Conservation (phyloP, 2,329 filamentous ascomycete species). For the Verticillium isaacii region DNA sequence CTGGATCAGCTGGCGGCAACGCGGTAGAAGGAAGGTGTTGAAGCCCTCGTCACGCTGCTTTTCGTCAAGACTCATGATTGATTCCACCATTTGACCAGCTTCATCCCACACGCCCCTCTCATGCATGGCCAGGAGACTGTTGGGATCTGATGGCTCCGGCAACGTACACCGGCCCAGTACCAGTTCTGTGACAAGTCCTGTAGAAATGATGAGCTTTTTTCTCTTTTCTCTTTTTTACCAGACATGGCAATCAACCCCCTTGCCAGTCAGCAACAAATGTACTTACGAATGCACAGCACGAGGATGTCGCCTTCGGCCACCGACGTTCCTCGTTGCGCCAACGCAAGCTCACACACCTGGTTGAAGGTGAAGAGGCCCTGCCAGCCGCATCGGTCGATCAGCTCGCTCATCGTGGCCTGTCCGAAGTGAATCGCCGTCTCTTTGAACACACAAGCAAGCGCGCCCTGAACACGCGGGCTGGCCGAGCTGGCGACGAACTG, state of each 20-base stretch:
- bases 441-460: slow-evolving; percentile 12
- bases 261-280: too few species aligned
- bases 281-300: slow-evolving; percentile 22
- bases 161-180: too few species aligned
- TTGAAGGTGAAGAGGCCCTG: slow-evolving; percentile 21
- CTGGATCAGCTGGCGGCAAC: slow-evolving; percentile 17
- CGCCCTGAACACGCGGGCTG: slow-evolving; percentile 3
- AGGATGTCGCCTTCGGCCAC: slow-evolving; percentile 21
- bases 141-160: too few species aligned
- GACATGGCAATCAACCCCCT: too few species aligned
- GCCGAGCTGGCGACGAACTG: slow-evolving; percentile 5
- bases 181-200: too few species aligned
- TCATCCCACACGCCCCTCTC: too few species aligned
- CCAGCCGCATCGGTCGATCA: slow-evolving; percentile 22
- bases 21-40: slow-evolving; percentile 18
- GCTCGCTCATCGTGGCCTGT: slow-evolving; percentile 11
- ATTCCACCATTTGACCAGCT: too few species aligned
- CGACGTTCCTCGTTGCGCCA: slow-evolving; percentile 14
- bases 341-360: slow-evolving; percentile 15
- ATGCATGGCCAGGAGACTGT: too few species aligned
- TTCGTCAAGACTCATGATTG: too few species aligned
- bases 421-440: neutral
- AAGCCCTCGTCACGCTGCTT: slow-evolving; percentile 9
- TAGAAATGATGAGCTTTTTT: too few species aligned
- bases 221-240: too few species aligned